Percentiles rank a stretch among this genome's conserved stretches.
These are phyloP conservation scores for Berkeleyomyces rouxiae DNA, from an alignment of 2,329 filamentous ascomycete species.

Conservation along the genomic window DNA sequence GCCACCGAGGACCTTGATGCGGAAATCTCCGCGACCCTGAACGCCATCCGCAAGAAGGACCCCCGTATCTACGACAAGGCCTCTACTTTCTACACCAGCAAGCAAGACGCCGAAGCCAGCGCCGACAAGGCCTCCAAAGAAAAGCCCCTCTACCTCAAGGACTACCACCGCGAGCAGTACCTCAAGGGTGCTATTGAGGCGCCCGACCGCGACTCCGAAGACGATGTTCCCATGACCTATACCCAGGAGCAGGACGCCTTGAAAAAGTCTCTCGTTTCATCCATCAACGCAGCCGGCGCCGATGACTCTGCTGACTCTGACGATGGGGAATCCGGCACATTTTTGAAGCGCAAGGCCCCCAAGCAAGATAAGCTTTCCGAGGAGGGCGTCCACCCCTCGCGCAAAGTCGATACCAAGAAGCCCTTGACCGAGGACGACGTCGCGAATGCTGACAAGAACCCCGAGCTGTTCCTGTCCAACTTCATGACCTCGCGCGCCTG, in stretches of 20 bases:
- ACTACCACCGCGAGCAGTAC: conserved; percentile 89
- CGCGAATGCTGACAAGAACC: conserved; percentile 66
- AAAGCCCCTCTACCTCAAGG: conserved; percentile 69
- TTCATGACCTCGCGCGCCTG: conserved; percentile 88
- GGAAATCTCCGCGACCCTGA: conserved; percentile 71
- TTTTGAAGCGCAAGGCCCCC: conserved; percentile 16
- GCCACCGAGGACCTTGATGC: conserved; percentile 72
- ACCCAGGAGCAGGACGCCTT: conserved; percentile 74
- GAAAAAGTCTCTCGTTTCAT: conserved; percentile 59
- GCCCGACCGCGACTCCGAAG: conserved; percentile 19
- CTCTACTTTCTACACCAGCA: conserved; percentile 56
- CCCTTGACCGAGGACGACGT: conserved; percentile 46
- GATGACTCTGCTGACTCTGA: conserved; percentile 35
- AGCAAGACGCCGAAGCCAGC: conserved; percentile 34
- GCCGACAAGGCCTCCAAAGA: conserved; percentile 43
- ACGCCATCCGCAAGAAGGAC: conserved; percentile 80
- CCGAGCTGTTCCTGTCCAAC: conserved; percentile 84
- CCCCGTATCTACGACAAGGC: conserved; percentile 75
- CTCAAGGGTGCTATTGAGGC: conserved; percentile 46
- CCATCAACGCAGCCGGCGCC: conserved; percentile 48
- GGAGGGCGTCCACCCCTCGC: conserved; percentile 38
- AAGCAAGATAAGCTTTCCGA: conserved; percentile 8
- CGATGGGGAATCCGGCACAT: conserved; percentile 18
- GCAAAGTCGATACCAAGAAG: conserved; percentile 28
- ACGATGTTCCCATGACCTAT: conserved; percentile 49